Evolutionary conservation across 345 rosid genomes (phyloP).

Genomic region (Populus pruinosa): DNA sequence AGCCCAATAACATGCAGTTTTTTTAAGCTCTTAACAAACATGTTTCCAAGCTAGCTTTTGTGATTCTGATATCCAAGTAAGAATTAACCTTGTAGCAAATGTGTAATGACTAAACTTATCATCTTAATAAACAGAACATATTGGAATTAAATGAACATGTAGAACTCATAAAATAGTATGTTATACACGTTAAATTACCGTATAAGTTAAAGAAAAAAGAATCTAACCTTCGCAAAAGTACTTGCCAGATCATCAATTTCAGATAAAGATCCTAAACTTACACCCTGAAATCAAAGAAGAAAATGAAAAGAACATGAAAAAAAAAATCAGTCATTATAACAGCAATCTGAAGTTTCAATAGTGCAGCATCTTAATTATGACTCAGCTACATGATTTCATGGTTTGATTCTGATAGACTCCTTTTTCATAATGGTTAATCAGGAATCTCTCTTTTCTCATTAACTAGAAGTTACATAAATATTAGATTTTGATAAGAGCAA

Average conservation of each 20-base stretch:
- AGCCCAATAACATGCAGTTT: background rate
- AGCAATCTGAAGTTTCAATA: background rate
- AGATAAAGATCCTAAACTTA: constrained; percentile 63
- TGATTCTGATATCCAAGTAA: background rate
- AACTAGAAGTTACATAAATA: background rate
- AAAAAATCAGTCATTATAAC: background rate
- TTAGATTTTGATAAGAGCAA: background rate
- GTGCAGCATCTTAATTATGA: too few species aligned
- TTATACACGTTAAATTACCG: background rate
- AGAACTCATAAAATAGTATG: background rate
- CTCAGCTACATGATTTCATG: too few species aligned
- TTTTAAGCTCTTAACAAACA: background rate
- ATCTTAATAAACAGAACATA: background rate
- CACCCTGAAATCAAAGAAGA: constrained; percentile 42
- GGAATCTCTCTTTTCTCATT: too few species aligned
- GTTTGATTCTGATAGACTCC: too few species aligned
- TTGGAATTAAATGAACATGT: background rate
- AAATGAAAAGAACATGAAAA: background rate
- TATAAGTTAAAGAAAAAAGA: constrained; percentile 5
- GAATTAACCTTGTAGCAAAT: too few species aligned
- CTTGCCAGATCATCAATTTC: constrained; percentile 90
- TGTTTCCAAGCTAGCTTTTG: background rate
- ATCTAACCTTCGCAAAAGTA: constrained; percentile 84
- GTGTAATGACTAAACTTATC: background rate
- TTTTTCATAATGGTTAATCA: too few species aligned